Evolutionary conservation across 2,329 filamentous ascomycete genomes (phyloP).

Genomic region (Lachnellula subtilissima): DNA sequence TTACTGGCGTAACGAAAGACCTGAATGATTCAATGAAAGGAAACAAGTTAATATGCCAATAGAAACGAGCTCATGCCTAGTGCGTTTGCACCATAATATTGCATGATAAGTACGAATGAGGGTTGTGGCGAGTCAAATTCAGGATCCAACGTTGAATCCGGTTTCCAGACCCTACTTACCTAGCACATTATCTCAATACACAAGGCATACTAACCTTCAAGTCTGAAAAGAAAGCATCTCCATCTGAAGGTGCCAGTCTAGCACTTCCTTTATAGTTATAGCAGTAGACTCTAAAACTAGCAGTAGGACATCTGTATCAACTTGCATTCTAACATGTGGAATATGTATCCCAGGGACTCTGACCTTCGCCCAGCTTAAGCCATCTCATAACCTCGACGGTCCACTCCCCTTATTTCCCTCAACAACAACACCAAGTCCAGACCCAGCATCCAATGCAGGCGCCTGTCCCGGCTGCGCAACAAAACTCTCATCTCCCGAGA

Average conservation of each 20-base stretch:
- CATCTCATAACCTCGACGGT: constrained; percentile 12
- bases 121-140: no score
- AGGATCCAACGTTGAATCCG: no score
- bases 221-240: no score
- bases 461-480: constrained; percentile 28
- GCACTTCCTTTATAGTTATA: no score
- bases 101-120: no score
- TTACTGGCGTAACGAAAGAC: neutral
- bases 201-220: no score
- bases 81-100: neutral
- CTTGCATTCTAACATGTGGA: neutral
- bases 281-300: no score
- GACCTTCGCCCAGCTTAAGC: neutral
- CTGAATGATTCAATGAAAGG: neutral
- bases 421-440: constrained; percentile 33
- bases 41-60: neutral
- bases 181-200: no score
- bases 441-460: constrained; percentile 29
- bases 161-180: no score
- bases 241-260: no score
- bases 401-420: constrained; percentile 24
- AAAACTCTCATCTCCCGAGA: constrained; percentile 56
- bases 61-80: neutral
- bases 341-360: neutral
- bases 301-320: no score